These are phyloP conservation scores for Penicillium fuscoglaucum DNA, from an alignment of 2,329 filamentous ascomycete genomes.

Conservation along the genomic window DNA sequence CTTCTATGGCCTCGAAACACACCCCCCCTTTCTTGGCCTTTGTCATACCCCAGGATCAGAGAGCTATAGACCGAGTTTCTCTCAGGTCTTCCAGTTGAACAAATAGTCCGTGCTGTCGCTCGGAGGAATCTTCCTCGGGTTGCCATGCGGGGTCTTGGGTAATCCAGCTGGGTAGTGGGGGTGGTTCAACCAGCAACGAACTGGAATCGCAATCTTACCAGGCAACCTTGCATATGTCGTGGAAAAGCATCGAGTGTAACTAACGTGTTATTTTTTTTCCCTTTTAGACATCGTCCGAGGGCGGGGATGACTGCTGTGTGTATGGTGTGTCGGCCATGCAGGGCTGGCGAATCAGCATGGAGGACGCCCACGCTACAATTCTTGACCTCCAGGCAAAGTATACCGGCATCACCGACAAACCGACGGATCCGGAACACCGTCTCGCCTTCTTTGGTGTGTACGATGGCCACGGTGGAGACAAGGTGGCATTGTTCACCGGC, in stretches of 20 bases:
- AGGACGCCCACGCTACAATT: conserved; percentile 87
- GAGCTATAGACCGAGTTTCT: background rate
- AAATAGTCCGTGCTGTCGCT: background rate
- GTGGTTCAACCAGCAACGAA: background rate
- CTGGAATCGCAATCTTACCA: conserved; percentile 1
- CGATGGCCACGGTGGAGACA: conserved; percentile 95
- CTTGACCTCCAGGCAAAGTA: conserved; percentile 76
- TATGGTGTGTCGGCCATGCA: conserved; percentile 99
- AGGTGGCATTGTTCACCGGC: conserved; percentile 89
- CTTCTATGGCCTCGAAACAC: background rate
- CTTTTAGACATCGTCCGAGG: conserved; percentile 76
- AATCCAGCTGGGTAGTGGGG: conserved; percentile 11
- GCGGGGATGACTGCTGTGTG: conserved; percentile 87
- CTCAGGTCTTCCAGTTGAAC: background rate
- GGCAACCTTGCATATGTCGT: background rate
- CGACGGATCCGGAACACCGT: conserved; percentile 67
- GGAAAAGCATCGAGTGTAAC: background rate
- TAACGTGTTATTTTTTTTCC: conserved; percentile 3
- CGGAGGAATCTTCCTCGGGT: conserved; percentile 7
- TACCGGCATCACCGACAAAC: conserved; percentile 51
- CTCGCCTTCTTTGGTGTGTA: conserved; percentile 98
- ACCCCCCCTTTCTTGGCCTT: background rate
- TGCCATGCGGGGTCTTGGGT: conserved; percentile 10
- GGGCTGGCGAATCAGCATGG: conserved; percentile 99
- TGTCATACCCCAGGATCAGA: background rate